Conservation (phyloP, 2,329 filamentous ascomycete species). For the Colletotrichum falcatum region DNA sequence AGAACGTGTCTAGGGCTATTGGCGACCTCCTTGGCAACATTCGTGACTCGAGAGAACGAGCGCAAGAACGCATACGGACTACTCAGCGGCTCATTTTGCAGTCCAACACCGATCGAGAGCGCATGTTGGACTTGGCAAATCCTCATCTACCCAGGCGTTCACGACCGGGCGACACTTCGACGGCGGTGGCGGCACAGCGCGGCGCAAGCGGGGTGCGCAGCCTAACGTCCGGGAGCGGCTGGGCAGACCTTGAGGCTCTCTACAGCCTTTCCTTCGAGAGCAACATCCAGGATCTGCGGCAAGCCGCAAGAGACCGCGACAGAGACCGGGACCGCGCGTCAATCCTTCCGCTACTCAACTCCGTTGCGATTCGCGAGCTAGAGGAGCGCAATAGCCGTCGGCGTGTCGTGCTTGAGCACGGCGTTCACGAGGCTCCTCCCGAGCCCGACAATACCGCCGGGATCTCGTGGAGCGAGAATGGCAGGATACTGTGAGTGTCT, state of each 20-base stretch:
- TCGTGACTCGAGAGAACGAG: conserved; percentile 52
- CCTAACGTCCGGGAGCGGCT: conserved; percentile 45
- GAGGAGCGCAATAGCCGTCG: conserved; percentile 47
- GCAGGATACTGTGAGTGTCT: conserved; percentile 66
- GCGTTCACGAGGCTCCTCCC: conserved; percentile 57
- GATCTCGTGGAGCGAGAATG: conserved; percentile 72
- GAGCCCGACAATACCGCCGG: conserved; percentile 71
- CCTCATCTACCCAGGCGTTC: conserved; percentile 29
- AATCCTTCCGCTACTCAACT: conserved; percentile 53
- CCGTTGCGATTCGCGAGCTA: conserved; percentile 48
- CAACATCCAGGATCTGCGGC: conserved; percentile 45
- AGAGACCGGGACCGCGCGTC: conserved; percentile 50
- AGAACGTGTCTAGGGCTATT: conserved; percentile 52
- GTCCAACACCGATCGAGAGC: conserved; percentile 31
- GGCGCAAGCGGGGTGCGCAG: conserved; percentile 20
- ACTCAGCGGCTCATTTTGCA: conserved; percentile 48
- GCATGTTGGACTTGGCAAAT: conserved; percentile 23
- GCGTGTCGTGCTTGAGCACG: conserved; percentile 50
- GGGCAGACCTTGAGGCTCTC: conserved; percentile 58
- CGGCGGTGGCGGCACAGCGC: conserved; percentile 18
- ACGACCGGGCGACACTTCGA: conserved; percentile 21
- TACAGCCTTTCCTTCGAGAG: conserved; percentile 52
- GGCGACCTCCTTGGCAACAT: conserved; percentile 55
- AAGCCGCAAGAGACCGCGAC: conserved; percentile 48
- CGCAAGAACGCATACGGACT: conserved; percentile 50